Evolutionary conservation across 2,329 filamentous ascomycete genomes (phyloP), one percentile per base, ranked within the genome.

Genomic region (Teratosphaeria zuluensis): DNA sequence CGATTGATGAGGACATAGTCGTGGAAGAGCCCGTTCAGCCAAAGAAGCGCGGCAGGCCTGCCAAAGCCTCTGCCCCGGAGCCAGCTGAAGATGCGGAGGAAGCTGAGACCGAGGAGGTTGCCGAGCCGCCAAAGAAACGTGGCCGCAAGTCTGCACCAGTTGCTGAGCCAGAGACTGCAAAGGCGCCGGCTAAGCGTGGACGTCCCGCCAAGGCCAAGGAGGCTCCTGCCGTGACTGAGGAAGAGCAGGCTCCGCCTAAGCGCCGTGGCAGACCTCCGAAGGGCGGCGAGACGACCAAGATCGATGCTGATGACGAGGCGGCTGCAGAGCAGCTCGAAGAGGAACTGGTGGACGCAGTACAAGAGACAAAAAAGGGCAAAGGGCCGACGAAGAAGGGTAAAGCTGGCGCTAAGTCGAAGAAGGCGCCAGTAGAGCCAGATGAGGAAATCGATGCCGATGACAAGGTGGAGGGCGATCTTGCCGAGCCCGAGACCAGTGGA

Each of bases 321-420:
- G 68, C 68, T 28, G 65, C 65, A 28, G 66, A 66, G 33, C 65
- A 70, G 59, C 64, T 69, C 6, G 67, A 69, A 51, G 65, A 68
- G 1, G 66, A 71, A 53, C 60, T 69, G 7, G 51, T 62, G 4
- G 66, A 69, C 14, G 59, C 58, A 28, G 59, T 59, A 51, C 56
- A 57, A 31, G 32, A 51, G 24, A 32, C 51, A 11, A 52, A 55
- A 32, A 51, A n/a, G 52, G 19, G 32, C 51, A 54, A 55, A 42
- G 61, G 52, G 6, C 32, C 19, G n/a, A 21, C 32, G 32, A 53
- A 31, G 12, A 31, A 53, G 52, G 52, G 52, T 1, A 53, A 53
- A 12, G 24, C 21, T n/a, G n/a, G 42, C 9, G n/a, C 60, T 52
- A 66, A 63, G 38, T 61, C 59, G 31, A 61, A 65, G 31, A 61